Conservation (phyloP, 257 asterid genomes). For the Fraxinus excelsior region DNA sequence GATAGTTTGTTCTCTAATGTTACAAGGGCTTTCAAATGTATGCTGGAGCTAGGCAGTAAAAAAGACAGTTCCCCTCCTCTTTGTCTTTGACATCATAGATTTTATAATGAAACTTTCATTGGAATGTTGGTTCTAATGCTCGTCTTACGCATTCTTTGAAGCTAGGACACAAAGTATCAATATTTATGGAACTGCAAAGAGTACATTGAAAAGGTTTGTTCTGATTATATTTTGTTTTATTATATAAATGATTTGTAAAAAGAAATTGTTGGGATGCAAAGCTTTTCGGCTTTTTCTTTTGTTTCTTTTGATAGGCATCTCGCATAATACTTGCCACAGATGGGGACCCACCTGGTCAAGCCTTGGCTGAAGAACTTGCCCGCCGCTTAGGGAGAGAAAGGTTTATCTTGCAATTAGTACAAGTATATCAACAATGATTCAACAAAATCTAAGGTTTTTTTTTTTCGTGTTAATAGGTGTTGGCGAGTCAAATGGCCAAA, state of each 20-base stretch:
- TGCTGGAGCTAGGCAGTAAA: not conserved
- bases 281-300: conserved; percentile 12
- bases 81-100: conserved; percentile 13
- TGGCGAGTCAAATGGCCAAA: conserved; percentile 98
- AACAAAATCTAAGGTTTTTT: conserved; percentile 18
- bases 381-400: conserved; percentile 96
- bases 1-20: conserved; percentile 6
- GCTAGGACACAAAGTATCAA: conserved; percentile 88
- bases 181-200: conserved; percentile 97
- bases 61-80: not conserved
- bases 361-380: conserved; percentile 98
- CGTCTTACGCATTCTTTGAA: conserved; percentile 47
- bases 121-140: conserved; percentile 41
- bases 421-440: not conserved
- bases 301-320: conserved; percentile 60
- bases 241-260: conserved; percentile 3
- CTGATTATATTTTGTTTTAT: conserved; percentile 7
- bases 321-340: conserved; percentile 98
- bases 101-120: conserved; percentile 20
- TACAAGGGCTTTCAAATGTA: not conserved
- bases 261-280: conserved; percentile 31
- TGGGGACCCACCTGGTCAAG: conserved; percentile 94
- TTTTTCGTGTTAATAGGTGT: conserved; percentile 61
- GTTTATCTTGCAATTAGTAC: conserved; percentile 34
- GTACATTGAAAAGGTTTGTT: conserved; percentile 67